These are phyloP conservation scores for Diplocarpon mali DNA, from an alignment of 2,329 filamentous ascomycete species.

Conservation along the genomic window DNA sequence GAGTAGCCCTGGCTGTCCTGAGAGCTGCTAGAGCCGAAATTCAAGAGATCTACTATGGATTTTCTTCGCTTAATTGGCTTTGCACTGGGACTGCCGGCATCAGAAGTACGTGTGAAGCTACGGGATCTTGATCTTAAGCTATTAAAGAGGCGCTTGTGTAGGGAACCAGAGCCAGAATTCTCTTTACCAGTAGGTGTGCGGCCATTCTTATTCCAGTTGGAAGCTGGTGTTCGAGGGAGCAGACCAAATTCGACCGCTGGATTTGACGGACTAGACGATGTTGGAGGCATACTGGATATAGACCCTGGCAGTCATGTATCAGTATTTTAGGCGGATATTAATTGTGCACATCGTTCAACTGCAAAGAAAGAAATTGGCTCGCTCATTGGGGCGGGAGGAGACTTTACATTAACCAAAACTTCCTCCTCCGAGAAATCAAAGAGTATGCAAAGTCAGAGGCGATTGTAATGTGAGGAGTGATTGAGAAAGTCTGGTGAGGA, in stretches of 20 bases:
- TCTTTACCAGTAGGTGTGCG: conserved; percentile 1
- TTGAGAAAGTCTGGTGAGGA: not conserved
- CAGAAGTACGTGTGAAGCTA: conserved; percentile 1
- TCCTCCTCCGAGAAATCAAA: conserved; percentile 1
- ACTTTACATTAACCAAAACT: conserved; percentile 6
- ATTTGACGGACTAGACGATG: conserved; percentile 11
- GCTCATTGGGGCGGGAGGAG: no score
- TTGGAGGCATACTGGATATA: conserved; percentile 12
- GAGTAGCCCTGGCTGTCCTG: not conserved
- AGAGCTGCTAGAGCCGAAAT: conserved; percentile 1
- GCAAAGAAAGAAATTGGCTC: no score
- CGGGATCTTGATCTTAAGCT: conserved; percentile 6
- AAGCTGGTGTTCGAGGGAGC: conserved; percentile 8
- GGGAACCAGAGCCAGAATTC: not conserved
- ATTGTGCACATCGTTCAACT: no score
- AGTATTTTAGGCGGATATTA: not conserved
- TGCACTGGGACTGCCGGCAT: conserved; percentile 3
- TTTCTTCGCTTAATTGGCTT: conserved; percentile 7
- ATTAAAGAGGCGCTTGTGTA: conserved; percentile 7
- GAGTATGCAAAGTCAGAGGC: not conserved
- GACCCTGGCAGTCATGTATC: not conserved
- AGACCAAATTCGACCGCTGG: conserved; percentile 7
- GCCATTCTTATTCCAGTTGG: conserved; percentile 2
- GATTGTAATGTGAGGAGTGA: conserved; percentile 1
- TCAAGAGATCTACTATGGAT: conserved; percentile 13